A percentile compares a stretch with the other conserved stretches of the same genome.
phyloP scores from a whole-genome alignment of 257 asterid species.

The Ehretia macrophylla region DNA sequence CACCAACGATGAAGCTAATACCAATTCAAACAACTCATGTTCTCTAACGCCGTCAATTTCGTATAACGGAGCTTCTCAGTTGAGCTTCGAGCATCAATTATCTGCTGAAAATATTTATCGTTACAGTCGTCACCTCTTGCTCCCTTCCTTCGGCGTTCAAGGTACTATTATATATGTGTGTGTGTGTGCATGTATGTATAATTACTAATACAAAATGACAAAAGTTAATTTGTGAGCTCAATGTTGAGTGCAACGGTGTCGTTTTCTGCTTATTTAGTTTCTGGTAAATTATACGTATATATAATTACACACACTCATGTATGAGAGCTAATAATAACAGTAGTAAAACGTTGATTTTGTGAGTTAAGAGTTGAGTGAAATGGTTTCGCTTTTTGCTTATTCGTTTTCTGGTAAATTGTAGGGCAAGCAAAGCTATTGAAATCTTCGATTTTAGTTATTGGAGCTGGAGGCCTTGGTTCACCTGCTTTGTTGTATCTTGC shows the following conservation, averaged over 20 bases:
- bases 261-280: no score
- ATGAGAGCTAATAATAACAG: no score
- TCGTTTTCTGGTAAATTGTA: constrained; percentile 16
- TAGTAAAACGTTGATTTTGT: no score
- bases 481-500: constrained; percentile 92
- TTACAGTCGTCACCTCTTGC: constrained; percentile 91
- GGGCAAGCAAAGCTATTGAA: constrained; percentile 78
- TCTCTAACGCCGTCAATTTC: constrained; percentile 8
- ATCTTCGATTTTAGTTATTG: constrained; percentile 80
- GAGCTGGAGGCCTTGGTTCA: constrained; percentile 98
- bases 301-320: no score
- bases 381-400: neutral
- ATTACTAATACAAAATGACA: neutral
- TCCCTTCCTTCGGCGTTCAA: constrained; percentile 77
- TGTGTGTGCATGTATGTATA: neutral
- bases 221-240: neutral
- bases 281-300: constrained; percentile 26
- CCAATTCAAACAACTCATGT: constrained; percentile 17
- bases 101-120: constrained; percentile 75
- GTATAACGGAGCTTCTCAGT: constrained; percentile 12
- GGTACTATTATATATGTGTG: constrained; percentile 13
- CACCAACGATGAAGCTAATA: constrained; percentile 11
- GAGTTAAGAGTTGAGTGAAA: neutral
- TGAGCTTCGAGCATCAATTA: constrained; percentile 26
- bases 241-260: no score